Base-by-base conservation (phyloP, 2,329 filamentous ascomycete species). In the Cladosporium sp. region DNA sequence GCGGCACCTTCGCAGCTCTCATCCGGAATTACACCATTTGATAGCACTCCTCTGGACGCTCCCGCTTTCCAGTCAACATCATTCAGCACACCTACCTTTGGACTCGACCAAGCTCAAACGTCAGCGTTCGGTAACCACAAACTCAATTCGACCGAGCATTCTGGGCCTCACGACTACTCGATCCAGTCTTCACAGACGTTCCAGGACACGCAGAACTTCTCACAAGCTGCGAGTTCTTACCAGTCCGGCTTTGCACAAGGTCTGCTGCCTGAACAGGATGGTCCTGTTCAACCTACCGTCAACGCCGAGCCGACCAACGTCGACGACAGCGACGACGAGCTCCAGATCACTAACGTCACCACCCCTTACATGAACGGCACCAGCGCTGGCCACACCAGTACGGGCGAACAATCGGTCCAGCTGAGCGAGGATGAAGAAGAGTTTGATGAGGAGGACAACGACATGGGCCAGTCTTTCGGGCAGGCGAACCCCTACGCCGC, bases 401-500 rank as follows among this genome's bases (percentile, higher is more conserved):
- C 42, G 9, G 48, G 48, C 16, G 16, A 43, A 14, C 16, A 28
- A 6, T 50, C 45, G 54, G 58, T 44, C 49, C 52, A 48, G 51
- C 55, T 9, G 54, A 61, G 40, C 18, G 49, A 58, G 14, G 42
- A 54, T 10, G 42, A 54, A 6, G 22, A 38, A 19, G 22, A 43
- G 13, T 16, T 43, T 11, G 53, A 16, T 10, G 33, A 49, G 11
- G 44, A 34, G 14, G 43, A 42, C 22, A 42, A 46, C 32, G 35
- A 38, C 9, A 9, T 14, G 13, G 13, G 16, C 6, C 13, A 38
- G 35, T 9, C 16, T 5, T 14, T 14, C 16, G 42, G 51, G 10
- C 56, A 60, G 31, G 41, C 50, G 10, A 59, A 60, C 28, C 44
- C 52, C 2, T 60, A 56, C 41, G 55, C 53, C n/a, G 31, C 46